Base-by-base conservation (phyloP, 2,329 filamentous ascomycete species). In the Aspergillus oerlinghausenensis region DNA sequence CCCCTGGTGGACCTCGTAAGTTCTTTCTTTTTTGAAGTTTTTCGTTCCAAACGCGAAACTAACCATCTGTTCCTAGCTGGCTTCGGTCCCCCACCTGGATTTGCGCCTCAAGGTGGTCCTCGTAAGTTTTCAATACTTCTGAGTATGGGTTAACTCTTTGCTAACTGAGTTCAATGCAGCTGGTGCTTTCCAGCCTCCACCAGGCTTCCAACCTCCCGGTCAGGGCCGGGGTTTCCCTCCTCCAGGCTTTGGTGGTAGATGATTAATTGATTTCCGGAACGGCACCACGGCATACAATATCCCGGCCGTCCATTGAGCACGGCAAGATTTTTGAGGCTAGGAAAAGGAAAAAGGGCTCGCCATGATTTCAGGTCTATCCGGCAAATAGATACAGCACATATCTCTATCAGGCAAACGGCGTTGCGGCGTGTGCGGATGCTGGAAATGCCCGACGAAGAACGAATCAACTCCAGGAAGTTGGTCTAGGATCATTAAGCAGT, bases 161-260 rank as follows among this genome's bases (percentile, higher is more conserved):
- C 76, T 79, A 67, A 81, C 67, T 43, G 19, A 50, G 63, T 70
- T 52, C 72, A n/a, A 73, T 59, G 76, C 78, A 78, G 77, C 77
- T 60, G 75, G 73, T 55, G 73, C 73, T 59, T 80, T 80, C 64
- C 84, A 84, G 59, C 83, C 86, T 51, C 87, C 88, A 43, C 79
- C 83, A 58, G 89, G 89, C 61, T 93, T 93, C 77, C 88, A 91
- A 76, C 86, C 88, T 57, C 85, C 86, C 6, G 77, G 77, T 8
- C 75, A 76, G 63, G 80, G 79, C 53, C 76, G 79, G 62, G 79
- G 79, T 53, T 81, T 76, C 64, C 80, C 80, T 52, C 80, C 80
- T 42, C 78, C 78, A 50, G 79, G 79, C 35, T 80, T 80, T 65
- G 75, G 75, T 60, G 75, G 76, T 56, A 68, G 74, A 65, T 77